These are phyloP conservation scores for Astrothelium macrocarpum DNA, from an alignment of 495 filamentous ascomycete genomes.

Conservation along the genomic window DNA sequence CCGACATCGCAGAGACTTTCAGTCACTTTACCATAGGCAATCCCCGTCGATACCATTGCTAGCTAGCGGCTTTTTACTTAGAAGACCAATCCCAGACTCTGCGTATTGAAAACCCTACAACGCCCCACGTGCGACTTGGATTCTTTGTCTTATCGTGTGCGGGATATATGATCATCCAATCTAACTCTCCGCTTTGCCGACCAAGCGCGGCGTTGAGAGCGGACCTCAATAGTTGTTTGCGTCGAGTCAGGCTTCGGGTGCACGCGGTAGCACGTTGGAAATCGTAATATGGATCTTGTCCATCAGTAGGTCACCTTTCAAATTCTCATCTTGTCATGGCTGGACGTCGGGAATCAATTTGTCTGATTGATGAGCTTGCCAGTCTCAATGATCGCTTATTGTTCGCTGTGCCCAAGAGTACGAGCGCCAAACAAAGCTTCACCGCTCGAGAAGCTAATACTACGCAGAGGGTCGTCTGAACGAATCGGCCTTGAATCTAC, in stretches of 20 bases:
- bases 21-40: background rate
- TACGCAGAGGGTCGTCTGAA: constrained; percentile 79
- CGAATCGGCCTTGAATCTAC: constrained; percentile 74
- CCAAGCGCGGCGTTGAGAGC: background rate
- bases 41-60: background rate
- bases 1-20: background rate
- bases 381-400: constrained; percentile 88
- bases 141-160: background rate
- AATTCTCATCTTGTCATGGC: background rate
- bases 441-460: background rate
- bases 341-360: background rate
- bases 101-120: background rate
- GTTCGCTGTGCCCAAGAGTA: constrained; percentile 96
- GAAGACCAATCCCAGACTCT: background rate
- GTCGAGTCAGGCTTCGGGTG: background rate
- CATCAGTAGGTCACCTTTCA: background rate
- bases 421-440: constrained; percentile 24
- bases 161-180: background rate
- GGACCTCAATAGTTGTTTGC: background rate
- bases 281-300: background rate
- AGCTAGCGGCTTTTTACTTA: background rate
- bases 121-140: background rate
- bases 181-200: background rate
- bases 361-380: constrained; percentile 12
- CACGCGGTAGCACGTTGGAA: background rate